Percentiles rank a stretch among this genome's conserved stretches.
phyloP scores from a whole-genome alignment of 495 filamentous ascomycete genomes.

The Collariella sp. region DNA sequence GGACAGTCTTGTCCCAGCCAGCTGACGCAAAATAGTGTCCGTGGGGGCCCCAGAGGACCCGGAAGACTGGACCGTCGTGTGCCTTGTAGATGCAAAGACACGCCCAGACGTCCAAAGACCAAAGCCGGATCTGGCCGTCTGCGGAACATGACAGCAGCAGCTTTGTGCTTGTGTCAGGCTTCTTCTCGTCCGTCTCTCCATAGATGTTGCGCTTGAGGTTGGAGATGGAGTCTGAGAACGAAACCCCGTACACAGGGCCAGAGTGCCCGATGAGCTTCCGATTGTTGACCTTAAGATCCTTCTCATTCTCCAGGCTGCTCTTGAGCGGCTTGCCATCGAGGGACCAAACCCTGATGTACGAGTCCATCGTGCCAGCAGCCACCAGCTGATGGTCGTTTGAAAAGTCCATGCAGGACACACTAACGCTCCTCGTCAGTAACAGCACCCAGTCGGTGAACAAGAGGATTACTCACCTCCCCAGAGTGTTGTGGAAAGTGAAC shows the following conservation, averaged over 20 bases:
- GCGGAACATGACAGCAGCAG: constrained; percentile 80
- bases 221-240: constrained; percentile 72
- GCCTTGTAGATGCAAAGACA: constrained; percentile 89
- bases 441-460: background rate
- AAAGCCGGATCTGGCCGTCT: constrained; percentile 80
- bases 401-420: constrained; percentile 85
- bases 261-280: constrained; percentile 88
- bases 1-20: constrained; percentile 78
- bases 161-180: constrained; percentile 54
- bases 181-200: constrained; percentile 32
- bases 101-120: constrained; percentile 83
- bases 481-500: constrained; percentile 96
- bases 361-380: constrained; percentile 81
- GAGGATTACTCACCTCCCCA: constrained; percentile 58
- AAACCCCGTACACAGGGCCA: constrained; percentile 77
- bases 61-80: constrained; percentile 81
- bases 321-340: constrained; percentile 68
- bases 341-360: constrained; percentile 90
- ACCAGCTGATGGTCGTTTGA: constrained; percentile 78
- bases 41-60: constrained; percentile 81
- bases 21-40: constrained; percentile 92
- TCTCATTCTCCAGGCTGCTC: constrained; percentile 32
- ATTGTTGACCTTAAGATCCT: constrained; percentile 41
- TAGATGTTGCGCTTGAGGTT: constrained; percentile 40
- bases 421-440: constrained; percentile 29